Evolutionary conservation across 129 eudicot genomes (phyloP), one percentile per base, ranked within the genome.

Genomic region (Chrysanthemum lavandulifolium): DNA sequence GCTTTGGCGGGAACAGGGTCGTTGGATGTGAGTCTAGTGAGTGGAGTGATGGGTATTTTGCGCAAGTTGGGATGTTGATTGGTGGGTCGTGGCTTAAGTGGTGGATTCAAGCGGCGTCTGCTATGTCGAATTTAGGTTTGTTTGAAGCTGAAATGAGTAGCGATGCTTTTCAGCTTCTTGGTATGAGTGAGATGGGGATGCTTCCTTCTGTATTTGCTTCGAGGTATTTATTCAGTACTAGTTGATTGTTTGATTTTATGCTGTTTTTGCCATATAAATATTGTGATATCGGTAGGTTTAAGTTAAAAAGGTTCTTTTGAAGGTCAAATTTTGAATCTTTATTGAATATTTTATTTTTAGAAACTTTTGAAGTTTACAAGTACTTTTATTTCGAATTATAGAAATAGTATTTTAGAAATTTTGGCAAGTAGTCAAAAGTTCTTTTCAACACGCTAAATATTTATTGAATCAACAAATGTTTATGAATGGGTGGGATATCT

Each of bases 81-180:
- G 98, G 98, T 11, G 98, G 98, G 21, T 76, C 82, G 69, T 92
- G 98, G 98, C 82, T 89, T 2, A 92, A 87, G 78, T 92, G 96
- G 98, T 92, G 98, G 98, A 87, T 92, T 18, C 98, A 92, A 61
- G 96, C 86, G 13, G 98, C 95, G 9, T 73, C 98, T 67, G 98
- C 98, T 3, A 80, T 89, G 95, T 92, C 98, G 36, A 92, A 92
- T 71, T 53, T 92, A 74, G 98, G 98, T 59, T 66, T 92, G 86
- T 92, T 89, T 76, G 95, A 89, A 69, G 98, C 95, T 55, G 98
- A 92, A 74, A 92, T 92, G 98, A 92, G 98, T 74, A 83, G 91
- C 54, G 96, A 89, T 83, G 82, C 94, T 40, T 92, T 83, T 70
- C 98, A 92, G 72, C 96, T 92, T 60, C 88, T 92, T 67, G 98